Percentiles rank a stretch among this genome's conserved stretches.
These are phyloP conservation scores for Reticulascus tulasneorum DNA, from an alignment of 2,329 filamentous ascomycete genomes.

Conservation along the genomic window DNA sequence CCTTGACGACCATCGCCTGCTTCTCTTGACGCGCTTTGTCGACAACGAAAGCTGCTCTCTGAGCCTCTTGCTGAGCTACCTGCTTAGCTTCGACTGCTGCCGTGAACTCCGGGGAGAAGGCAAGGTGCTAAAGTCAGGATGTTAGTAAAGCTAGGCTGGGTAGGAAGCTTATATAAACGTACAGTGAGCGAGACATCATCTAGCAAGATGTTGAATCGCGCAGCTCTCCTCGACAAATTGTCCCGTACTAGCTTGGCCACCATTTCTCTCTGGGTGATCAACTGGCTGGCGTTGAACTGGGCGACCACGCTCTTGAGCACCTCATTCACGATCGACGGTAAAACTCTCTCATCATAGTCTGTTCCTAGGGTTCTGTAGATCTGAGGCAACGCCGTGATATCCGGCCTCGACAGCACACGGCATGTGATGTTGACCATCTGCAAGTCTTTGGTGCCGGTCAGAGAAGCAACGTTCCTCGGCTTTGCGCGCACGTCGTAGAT, in stretches of 20 bases:
- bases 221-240: slow-evolving; percentile 84
- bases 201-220: slow-evolving; percentile 93
- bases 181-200: slow-evolving; percentile 97
- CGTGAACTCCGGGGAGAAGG: slow-evolving; percentile 71
- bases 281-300: slow-evolving; percentile 96
- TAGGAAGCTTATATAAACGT: slow-evolving; percentile 28
- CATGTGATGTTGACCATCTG: slow-evolving; percentile 99
- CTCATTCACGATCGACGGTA: slow-evolving; percentile 98
- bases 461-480: slow-evolving; percentile 91
- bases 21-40: slow-evolving; percentile 99
- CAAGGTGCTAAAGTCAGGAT: slow-evolving; percentile 56
- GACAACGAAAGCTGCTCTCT: slow-evolving; percentile 93
- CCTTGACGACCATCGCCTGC: slow-evolving; percentile 96
- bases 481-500: slow-evolving; percentile 98
- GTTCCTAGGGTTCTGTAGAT: slow-evolving; percentile 94
- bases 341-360: slow-evolving; percentile 94
- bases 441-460: slow-evolving; percentile 97
- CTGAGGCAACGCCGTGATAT: slow-evolving; percentile 83
- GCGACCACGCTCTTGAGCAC: slow-evolving; percentile 98
- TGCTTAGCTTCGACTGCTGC: slow-evolving; percentile 71
- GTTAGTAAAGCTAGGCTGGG: slow-evolving; percentile 19
- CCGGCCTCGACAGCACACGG: slow-evolving; percentile 91
- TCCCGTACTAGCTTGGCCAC: slow-evolving; percentile 89
- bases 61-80: slow-evolving; percentile 85
- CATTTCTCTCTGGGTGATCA: slow-evolving; percentile 98